Evolutionary conservation across 1,284 basidiomycete species (phyloP).

Genomic region (Sanghuangporus baumii): DNA sequence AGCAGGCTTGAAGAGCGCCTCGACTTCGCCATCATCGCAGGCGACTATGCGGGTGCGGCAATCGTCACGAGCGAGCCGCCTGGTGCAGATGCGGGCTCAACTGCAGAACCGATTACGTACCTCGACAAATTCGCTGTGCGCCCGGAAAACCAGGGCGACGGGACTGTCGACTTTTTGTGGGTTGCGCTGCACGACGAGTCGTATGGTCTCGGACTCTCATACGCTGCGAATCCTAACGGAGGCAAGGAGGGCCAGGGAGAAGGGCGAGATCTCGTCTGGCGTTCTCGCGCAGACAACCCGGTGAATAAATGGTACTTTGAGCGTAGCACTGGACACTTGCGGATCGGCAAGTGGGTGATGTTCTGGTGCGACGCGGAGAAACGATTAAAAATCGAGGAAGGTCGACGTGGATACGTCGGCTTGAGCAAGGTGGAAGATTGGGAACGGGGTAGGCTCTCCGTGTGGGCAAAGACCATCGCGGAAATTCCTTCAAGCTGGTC

Average conservation of each 20-base stretch:
- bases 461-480: slow-evolving; percentile 72
- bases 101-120: slow-evolving; percentile 68
- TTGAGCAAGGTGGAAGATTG: slow-evolving; percentile 76
- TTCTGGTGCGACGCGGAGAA: slow-evolving; percentile 99
- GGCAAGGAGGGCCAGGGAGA: slow-evolving; percentile 85
- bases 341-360: slow-evolving; percentile 82
- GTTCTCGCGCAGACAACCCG: slow-evolving; percentile 87
- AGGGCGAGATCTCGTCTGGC: slow-evolving; percentile 95
- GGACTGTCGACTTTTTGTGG: slow-evolving; percentile 99
- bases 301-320: slow-evolving; percentile 99
- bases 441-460: slow-evolving; percentile 71
- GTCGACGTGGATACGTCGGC: slow-evolving; percentile 51
- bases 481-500: slow-evolving; percentile 83
- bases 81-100: slow-evolving; percentile 26
- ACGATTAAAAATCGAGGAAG: slow-evolving; percentile 61
- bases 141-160: slow-evolving; percentile 93
- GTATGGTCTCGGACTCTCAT: slow-evolving; percentile 90
- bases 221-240: slow-evolving; percentile 93
- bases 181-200: slow-evolving; percentile 98
- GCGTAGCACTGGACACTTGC: slow-evolving; percentile 85
- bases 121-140: slow-evolving; percentile 98
- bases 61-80: slow-evolving; percentile 83
- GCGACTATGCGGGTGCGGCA: slow-evolving; percentile 94
- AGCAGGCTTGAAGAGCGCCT: slow-evolving; percentile 67
- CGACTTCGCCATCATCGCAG: slow-evolving; percentile 93